Evolutionary conservation across 2,329 filamentous ascomycete genomes (phyloP), one percentile per base, ranked within the genome.

Genomic region (Colletotrichum liriopes): DNA sequence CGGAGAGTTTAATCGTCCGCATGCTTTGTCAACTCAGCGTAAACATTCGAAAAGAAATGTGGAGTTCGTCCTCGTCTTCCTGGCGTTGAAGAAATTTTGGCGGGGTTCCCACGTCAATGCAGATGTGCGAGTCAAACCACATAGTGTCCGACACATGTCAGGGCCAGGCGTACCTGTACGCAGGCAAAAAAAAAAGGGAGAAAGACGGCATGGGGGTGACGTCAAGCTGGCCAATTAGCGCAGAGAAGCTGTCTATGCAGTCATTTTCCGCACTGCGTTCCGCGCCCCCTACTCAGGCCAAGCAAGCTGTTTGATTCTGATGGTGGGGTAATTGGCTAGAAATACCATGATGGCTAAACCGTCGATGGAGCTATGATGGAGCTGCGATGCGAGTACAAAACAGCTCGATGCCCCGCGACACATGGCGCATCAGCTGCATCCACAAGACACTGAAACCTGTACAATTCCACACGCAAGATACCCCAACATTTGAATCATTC

Each of bases 191-290:
- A 35, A 12, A 37, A 43, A 14, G 16, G 23, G 23, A 20, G 55
- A 29, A 59, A 7, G 1, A 11, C 29, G 14, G 39, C 51, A 64
- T 59, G 16, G 54, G 2, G 16, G 69, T 72, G 69, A 72, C 69
- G 69, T 72, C 69, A 72, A 72, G 59, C 69, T 69, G 65, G 55
- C 65, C 69, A 64, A 69, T 69, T 55, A 59, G 65, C 37, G 26
- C 51, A 26, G 52, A 47, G 69, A 56, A 62, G 56, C 49, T 63
- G 39, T 41, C 29, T 47, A 26, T 55, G 45, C 47, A 37, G 45
- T 32, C 45, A 43, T 62, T 45, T 54, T 61, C 41, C 43, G 43
- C 62, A 54, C 45, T 56, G 29, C 54, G 56, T 66, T 66, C 45
- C 43, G 45, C 63, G 45, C 43, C 37, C 20, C 41, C n/a, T 63